phyloP scores from a whole-genome alignment of 208 protist species.

The Strigomonas culicis region DNA sequence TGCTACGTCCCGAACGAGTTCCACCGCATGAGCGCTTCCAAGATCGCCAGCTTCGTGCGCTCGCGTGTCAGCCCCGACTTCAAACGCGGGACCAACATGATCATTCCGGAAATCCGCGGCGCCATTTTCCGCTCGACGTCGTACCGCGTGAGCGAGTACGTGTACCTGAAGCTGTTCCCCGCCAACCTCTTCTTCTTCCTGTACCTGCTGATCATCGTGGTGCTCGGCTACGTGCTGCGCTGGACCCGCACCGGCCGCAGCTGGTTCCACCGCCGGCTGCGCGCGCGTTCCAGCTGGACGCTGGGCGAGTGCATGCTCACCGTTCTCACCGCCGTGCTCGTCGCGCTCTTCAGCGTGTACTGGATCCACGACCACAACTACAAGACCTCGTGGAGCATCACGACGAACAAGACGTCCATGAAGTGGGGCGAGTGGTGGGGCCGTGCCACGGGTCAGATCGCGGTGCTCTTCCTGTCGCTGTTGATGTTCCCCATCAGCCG shows the following conservation, averaged over 20 bases:
- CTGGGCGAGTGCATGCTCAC: conserved; percentile 28
- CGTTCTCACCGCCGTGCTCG: conserved; percentile 24
- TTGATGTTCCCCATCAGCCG: conserved; percentile 49
- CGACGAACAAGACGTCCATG: conserved; percentile 4
- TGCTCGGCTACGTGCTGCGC: conserved; percentile 27
- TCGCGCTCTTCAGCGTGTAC: conserved; percentile 48
- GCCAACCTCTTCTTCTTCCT: conserved; percentile 62
- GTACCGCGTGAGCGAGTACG: conserved; percentile 19
- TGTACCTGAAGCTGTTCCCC: conserved; percentile 57
- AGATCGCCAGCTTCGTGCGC: conserved; percentile 27
- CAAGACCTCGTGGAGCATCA: conserved; percentile 19
- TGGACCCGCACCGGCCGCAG: conserved; percentile 15
- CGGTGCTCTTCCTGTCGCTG: conserved; percentile 49
- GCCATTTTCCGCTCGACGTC: conserved; percentile 39
- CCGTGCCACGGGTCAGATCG: conserved; percentile 50
- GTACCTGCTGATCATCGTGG: conserved; percentile 30
- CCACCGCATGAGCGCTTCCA: conserved; percentile 17
- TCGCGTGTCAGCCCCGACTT: conserved; percentile 3
- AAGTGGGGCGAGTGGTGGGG: conserved; percentile 28
- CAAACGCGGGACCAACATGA: conserved; percentile 5
- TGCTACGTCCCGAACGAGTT: conserved; percentile 58
- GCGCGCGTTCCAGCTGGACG: conserved; percentile 16
- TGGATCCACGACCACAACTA: conserved; percentile 69
- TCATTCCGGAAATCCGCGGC: conserved; percentile 39
- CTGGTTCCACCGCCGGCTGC: conserved; percentile 26